phyloP scores from a whole-genome alignment of 768 basidiomycete species.

The Phlebiopsis flavidoalba region DNA sequence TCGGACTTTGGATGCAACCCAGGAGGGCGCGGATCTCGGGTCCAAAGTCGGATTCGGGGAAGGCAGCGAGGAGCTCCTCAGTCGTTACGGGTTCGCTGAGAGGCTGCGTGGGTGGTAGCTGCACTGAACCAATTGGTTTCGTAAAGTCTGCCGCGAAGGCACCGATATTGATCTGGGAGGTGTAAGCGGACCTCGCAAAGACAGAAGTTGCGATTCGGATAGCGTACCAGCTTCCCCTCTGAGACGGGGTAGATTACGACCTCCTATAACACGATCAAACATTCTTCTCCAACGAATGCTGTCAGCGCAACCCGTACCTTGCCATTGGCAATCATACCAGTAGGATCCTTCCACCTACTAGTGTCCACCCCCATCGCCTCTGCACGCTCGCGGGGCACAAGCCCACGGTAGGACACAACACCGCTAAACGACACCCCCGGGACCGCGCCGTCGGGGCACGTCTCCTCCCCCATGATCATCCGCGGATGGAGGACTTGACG shows the following conservation, averaged over 20 bases:
- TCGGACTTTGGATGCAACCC: conserved; percentile 36
- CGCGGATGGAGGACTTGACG: conserved; percentile 33
- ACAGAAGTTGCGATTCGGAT: too few species aligned
- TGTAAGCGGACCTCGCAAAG: too few species aligned
- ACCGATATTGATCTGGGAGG: conserved; percentile 39
- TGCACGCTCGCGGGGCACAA: conserved; percentile 38
- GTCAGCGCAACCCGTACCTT: conserved; percentile 19
- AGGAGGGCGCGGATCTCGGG: neutral
- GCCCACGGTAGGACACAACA: conserved; percentile 43
- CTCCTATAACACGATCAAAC: conserved; percentile 30
- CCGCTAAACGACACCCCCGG: conserved; percentile 36
- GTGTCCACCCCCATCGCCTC: conserved; percentile 38
- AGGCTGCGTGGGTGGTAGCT: neutral
- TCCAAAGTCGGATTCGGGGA: conserved; percentile 28
- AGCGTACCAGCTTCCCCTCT: conserved; percentile 33
- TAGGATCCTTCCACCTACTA: conserved; percentile 29
- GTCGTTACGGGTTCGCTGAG: conserved; percentile 39
- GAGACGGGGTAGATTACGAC: conserved; percentile 48
- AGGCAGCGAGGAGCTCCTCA: conserved; percentile 40
- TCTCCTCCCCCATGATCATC: conserved; percentile 26
- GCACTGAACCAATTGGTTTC: conserved; percentile 15
- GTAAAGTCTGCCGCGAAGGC: conserved; percentile 33
- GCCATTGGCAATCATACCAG: conserved; percentile 38
- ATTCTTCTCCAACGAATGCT: neutral
- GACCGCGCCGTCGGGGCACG: conserved; percentile 4